Evolutionary conservation across 2,329 filamentous ascomycete genomes (phyloP).

Genomic region (Ceratocystis diversiconidia): DNA sequence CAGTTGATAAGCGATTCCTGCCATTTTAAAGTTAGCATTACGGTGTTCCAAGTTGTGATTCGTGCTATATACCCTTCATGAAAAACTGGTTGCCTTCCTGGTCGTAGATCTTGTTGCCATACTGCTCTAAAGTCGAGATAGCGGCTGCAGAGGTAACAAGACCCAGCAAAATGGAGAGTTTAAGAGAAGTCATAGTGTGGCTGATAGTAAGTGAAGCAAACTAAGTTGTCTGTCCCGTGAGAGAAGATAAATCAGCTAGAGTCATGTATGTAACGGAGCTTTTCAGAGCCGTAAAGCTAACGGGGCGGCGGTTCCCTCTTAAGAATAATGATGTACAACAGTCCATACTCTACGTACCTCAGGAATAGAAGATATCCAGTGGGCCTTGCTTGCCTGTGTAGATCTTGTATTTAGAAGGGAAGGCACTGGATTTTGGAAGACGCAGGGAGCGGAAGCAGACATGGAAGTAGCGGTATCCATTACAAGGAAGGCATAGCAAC

Average conservation of each 20-base stretch:
- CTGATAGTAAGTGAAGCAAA: not conserved
- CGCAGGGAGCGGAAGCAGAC: not conserved
- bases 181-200: not conserved
- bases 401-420: not conserved
- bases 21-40: conserved; percentile 2
- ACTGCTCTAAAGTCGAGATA: conserved; percentile 36
- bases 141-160: conserved; percentile 27
- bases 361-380: not conserved
- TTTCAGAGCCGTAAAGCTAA: not conserved
- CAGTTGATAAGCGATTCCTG: conserved; percentile 59
- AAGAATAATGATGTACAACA: not conserved
- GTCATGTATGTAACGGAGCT: not conserved
- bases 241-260: not conserved
- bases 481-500: not conserved
- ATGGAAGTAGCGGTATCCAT: conserved; percentile 4
- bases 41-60: conserved; percentile 9
- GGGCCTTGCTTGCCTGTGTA: not conserved
- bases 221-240: not conserved
- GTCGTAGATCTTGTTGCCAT: conserved; percentile 76
- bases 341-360: not conserved
- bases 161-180: not conserved
- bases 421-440: not conserved
- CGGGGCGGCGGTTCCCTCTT: not conserved
- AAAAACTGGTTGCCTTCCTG: conserved; percentile 70
- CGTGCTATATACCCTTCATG: conserved; percentile 54